phyloP scores from a whole-genome alignment of 192 early-diverging fungal genomes.

The Backusella parvicylindrica region DNA sequence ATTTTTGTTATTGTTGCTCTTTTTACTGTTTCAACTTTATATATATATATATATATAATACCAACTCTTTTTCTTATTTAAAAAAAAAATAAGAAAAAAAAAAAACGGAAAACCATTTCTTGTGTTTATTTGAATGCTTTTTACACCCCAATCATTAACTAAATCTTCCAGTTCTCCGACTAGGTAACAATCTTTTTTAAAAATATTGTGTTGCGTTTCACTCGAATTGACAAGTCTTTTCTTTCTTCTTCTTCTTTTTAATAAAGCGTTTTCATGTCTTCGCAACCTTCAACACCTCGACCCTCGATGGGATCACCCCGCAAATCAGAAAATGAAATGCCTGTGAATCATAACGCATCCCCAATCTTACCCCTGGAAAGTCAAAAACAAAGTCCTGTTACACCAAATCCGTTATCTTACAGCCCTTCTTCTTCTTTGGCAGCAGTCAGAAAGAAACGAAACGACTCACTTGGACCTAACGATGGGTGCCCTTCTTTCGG shows the following conservation, averaged over 20 bases:
- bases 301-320: not conserved
- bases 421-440: not conserved
- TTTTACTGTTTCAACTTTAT: slow-evolving; percentile 4
- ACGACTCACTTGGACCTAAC: not conserved
- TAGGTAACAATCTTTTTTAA: not conserved
- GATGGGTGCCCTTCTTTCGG: slow-evolving; percentile 11
- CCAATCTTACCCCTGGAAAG: slow-evolving; percentile 8
- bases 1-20: not conserved
- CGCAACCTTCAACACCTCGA: slow-evolving; percentile 12
- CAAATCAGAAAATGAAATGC: not conserved
- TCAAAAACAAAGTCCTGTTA: slow-evolving; percentile 10
- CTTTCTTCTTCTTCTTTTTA: not conserved
- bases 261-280: slow-evolving; percentile 8
- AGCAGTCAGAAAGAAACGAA: not conserved
- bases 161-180: slow-evolving; percentile 4
- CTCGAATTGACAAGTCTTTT: slow-evolving; percentile 3
- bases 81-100: not conserved
- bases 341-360: not conserved
- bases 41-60: too few species aligned
- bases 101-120: not conserved
- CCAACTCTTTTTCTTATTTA: not conserved
- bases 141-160: slow-evolving; percentile 1
- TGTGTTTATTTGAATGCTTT: not conserved
- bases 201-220: slow-evolving; percentile 15
- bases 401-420: not conserved